Evolutionary conservation across 2,329 filamentous ascomycete species (phyloP), one percentile per base, ranked within the genome.

Genomic region (Scytalidium lignicola): DNA sequence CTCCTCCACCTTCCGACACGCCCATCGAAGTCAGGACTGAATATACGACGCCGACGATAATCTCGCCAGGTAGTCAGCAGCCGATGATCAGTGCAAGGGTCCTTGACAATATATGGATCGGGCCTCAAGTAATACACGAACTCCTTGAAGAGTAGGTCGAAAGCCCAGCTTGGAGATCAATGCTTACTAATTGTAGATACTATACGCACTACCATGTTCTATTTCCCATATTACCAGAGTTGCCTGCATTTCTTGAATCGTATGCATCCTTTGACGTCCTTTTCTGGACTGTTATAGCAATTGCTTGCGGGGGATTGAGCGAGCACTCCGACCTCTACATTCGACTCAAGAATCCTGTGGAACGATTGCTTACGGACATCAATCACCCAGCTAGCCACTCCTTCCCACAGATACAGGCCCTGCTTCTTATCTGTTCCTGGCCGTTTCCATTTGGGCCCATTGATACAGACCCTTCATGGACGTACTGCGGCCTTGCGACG

Each of bases 371-470:
- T 10, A 23, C n/a, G 20, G 41, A 21, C 17, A 22, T 43, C 20
- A 21, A 9, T 18, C 21, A 43, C 20, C 21, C 26, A 17, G 41
- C 21, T 22, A 43, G 26, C 41, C 2, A 26, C 17, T 43, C 20
- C 26, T 21, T 43, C 17, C 20, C 9, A 18, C 26, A 22, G 21
- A 26, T 43, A 18, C 41, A 43, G 20, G 41, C 41, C n/a, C 41
- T 43, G 2, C 41, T 43, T 21, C 26, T 43, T 17, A 15, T 43
- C n/a, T 43, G 41, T 19, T 43, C 17, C 41, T 43, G 41, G 41
- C 41, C 41, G 21, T 43, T 43, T 43, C 41, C 41, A 6, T 43
- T 43, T 26, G 26, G 26, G 20, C 20, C 26, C 21, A 22, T 26
- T 43, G 26, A 22, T 19, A 43, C 3, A 22, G 41, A 43, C 15